Evolutionary conservation across 768 basidiomycete genomes (phyloP).

Genomic region (Multifurca ochricompacta): DNA sequence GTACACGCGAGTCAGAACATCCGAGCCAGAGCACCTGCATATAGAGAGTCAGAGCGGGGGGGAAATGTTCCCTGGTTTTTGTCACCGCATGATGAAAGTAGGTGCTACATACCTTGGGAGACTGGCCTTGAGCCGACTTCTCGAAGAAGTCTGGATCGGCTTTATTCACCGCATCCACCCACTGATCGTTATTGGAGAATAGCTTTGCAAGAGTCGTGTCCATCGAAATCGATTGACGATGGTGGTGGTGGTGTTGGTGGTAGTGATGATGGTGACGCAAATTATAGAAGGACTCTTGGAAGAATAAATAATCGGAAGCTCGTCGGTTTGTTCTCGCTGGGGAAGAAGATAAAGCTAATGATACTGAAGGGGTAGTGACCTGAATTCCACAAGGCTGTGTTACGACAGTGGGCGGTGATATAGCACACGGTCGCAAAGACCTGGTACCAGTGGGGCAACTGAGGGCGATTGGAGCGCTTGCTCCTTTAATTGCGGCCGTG

Average conservation of each 20-base stretch:
- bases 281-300: background rate
- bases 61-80: too few species aligned
- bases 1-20: slow-evolving; percentile 80
- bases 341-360: background rate
- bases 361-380: background rate
- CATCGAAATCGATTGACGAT: slow-evolving; percentile 5
- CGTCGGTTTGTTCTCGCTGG: background rate
- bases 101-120: slow-evolving; percentile 45
- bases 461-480: too few species aligned
- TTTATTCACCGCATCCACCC: slow-evolving; percentile 53
- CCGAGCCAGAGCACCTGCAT: slow-evolving; percentile 71
- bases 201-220: slow-evolving; percentile 28
- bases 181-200: slow-evolving; percentile 51
- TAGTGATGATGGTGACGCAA: background rate
- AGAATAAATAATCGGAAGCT: background rate
- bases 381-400: background rate
- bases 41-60: background rate
- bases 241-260: background rate
- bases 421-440: background rate
- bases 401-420: background rate
- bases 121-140: slow-evolving; percentile 53
- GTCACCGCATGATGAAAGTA: slow-evolving; percentile 6
- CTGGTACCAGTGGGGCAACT: background rate
- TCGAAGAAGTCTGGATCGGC: slow-evolving; percentile 59
- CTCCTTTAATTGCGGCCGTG: background rate